Evolutionary conservation across 805 yeast genomes (phyloP), one percentile per base, ranked within the genome.

Genomic region (Clavispora phyllophila): DNA sequence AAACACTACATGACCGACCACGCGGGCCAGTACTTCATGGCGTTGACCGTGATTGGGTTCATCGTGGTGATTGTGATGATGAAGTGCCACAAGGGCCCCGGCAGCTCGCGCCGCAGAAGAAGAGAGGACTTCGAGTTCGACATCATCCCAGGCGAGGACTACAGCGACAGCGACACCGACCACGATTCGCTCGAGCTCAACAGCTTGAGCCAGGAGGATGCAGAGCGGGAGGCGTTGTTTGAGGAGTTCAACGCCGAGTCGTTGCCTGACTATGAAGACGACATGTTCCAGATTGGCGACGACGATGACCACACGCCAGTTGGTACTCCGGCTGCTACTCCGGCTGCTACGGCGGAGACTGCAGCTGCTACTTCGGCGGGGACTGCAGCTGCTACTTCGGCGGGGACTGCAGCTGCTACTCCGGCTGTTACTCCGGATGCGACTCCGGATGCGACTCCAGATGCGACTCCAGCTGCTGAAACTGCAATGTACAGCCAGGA

Each of bases 61-160:
- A 55, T 67, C 64, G 47, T 62, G 66, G 55, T 68, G 61, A 48
- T 78, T 68, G 54, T 72, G 59, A 51, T 72, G 63, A 66, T 68
- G 76, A 55, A 65, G 63, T 60, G 61, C 56, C 73, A 67, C 50
- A 62, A 65, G 47, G 60, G 65, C 3, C 73, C 72, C 12, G 70
- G 70, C 12, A 60, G 63, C 43, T 55, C 65, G 13, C 63, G 75
- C 41, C 52, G 63, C 26, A 66, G 84, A 57, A 66, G 89, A 63
- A 78, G 83, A 54, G 88, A 82, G 31, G 79, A 79, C 42, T 82
- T 77, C 54, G 93, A 85, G 57, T 82, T 85, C 56, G 95, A 85
- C 56, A 79, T 84, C 37, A 85, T 85, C 36, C 84, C 81, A 15
- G 83, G 84, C 7, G 85, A 82, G 48, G 79, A 75, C 40, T 71